phyloP scores from a whole-genome alignment of 164 flowering plant genomes.

The Echeveria elegans region DNA sequence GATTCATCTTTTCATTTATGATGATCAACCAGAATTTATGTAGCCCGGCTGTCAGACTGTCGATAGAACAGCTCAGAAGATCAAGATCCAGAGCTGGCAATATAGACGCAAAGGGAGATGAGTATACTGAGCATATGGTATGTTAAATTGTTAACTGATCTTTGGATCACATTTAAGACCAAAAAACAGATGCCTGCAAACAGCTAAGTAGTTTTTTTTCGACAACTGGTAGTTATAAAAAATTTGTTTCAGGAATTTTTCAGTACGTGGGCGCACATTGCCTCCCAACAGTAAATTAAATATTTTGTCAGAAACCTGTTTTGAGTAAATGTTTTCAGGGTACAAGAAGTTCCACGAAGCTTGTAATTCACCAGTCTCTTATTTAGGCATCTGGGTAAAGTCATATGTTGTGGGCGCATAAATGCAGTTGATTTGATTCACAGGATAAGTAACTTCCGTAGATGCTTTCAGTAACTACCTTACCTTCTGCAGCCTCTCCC shows the following conservation, averaged over 20 bases:
- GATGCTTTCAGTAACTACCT: constrained; percentile 3
- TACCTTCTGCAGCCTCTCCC: not conserved
- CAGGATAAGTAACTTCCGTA: not conserved
- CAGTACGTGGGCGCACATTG: not conserved
- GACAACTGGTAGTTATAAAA: too few relatives aligned
- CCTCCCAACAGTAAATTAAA: not conserved
- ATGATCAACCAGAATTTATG: not conserved
- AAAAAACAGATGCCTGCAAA: not conserved
- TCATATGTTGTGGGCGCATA: constrained; percentile 1
- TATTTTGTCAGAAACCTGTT: not conserved
- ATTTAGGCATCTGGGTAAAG: not conserved
- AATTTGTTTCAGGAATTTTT: not conserved
- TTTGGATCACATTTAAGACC: not conserved
- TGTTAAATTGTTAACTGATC: not conserved
- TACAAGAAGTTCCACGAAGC: not conserved
- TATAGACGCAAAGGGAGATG: not conserved
- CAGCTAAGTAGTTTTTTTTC: not conserved
- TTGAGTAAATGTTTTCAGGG: not conserved
- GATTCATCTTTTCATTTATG: constrained; percentile 1
- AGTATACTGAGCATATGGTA: not conserved
- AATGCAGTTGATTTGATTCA: constrained; percentile 4
- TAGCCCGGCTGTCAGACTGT: constrained; percentile 2
- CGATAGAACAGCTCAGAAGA: not conserved
- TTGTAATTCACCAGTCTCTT: not conserved
- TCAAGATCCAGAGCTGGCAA: constrained; percentile 1